phyloP scores from a whole-genome alignment of 306 rosid species.

The Astragalus glycyphyllos region DNA sequence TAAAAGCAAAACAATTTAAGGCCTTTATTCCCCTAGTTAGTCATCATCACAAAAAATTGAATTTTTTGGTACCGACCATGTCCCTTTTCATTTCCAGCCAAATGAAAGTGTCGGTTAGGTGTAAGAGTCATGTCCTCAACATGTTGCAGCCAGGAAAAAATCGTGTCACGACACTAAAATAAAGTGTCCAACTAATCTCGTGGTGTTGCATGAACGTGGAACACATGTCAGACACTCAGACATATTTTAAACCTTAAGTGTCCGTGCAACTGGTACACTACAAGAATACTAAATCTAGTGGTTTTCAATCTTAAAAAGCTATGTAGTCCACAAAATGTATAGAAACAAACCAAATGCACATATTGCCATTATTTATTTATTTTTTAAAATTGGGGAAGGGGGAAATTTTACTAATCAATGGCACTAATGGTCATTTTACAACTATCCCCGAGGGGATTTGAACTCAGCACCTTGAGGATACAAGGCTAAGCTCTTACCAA shows the following conservation, averaged over 20 bases:
- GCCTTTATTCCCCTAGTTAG: neutral
- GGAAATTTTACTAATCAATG: too few species aligned
- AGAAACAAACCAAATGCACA: conserved; percentile 13
- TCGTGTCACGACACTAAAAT: neutral
- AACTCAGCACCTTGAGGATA: too few species aligned
- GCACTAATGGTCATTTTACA: too few species aligned
- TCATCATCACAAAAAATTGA: neutral
- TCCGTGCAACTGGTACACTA: neutral
- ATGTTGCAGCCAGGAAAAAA: neutral
- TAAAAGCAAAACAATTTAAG: neutral
- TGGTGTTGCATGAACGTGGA: too few species aligned
- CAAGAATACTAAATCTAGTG: conserved; percentile 10
- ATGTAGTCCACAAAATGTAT: neutral
- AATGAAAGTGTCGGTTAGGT: neutral
- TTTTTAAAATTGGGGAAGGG: too few species aligned
- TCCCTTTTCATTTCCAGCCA: neutral
- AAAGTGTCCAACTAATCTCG: neutral
- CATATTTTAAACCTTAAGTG: neutral
- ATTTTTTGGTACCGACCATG: neutral
- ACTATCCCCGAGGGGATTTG: too few species aligned
- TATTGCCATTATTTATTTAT: neutral
- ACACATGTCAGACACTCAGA: neutral
- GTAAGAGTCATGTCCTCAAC: neutral
- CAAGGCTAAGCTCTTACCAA: too few species aligned
- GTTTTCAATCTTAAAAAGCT: neutral